Evolutionary conservation across 2,329 filamentous ascomycete genomes (phyloP), one percentile per base, ranked within the genome.

Genomic region (Trichoderma sp.): DNA sequence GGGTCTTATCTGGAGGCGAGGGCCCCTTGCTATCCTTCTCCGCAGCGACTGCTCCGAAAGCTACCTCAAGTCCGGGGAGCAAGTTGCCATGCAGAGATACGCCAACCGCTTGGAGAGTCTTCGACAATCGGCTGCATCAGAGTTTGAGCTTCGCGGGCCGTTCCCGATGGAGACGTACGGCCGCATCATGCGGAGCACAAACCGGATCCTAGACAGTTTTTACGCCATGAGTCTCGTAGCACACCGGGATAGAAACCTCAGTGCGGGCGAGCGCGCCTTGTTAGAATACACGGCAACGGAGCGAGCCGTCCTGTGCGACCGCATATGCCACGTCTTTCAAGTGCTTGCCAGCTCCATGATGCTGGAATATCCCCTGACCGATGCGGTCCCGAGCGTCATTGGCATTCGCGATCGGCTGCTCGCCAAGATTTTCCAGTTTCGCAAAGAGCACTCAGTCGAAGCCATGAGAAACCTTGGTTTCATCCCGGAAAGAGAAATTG

Each of bases 221-320:
- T 93, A 97, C 78, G 93, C 94, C 71, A 97, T 98, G 92, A 96
- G 95, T 75, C 89, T 97, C 11, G 90, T 97, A 72, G 93, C 97
- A 57, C 86, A 92, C 78, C 94, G 94, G 76, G 92, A 94, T 72
- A 84, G 91, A 4, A 88, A 88, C 61, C 87, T 92, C 2, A 93
- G 90, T 5, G 87, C 90, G 34, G 94, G 94, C 3, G 94, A 97
- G 82, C 89, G 90, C 67, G 90, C 91, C 8, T 86, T 97, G 62
- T 83, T 97, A 39, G 86, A 88, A 73, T 93, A 92, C 79, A 97
- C 95, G 2, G 86, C 89, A 2, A 85, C 88, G n/a, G 94, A 97
- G 81, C 88, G 95, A 60, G 90, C 88, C 11, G 90, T 94, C 74
- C 85, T 97, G 51, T 95, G 93, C 76, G 90, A 92, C 61, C 89